phyloP scores from a whole-genome alignment of 441 rosid species.

The Populus hybrid region DNA sequence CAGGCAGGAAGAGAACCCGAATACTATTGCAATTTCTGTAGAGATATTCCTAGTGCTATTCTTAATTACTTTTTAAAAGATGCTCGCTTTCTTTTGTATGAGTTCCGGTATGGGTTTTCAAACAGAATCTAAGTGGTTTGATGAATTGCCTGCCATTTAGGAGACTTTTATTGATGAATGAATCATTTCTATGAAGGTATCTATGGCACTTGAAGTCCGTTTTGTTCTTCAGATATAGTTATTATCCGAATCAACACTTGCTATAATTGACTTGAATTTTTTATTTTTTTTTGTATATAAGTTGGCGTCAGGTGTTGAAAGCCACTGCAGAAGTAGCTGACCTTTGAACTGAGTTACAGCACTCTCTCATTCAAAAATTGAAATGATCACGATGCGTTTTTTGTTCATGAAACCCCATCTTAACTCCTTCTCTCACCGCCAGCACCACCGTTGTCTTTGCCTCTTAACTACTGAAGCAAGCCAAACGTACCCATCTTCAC shows the following conservation, averaged over 20 bases:
- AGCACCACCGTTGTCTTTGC: conserved; percentile 13
- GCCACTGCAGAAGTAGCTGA: not conserved
- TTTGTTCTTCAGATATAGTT: too few species aligned
- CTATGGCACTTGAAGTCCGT: not conserved
- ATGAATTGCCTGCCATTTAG: not conserved
- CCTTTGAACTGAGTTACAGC: not conserved
- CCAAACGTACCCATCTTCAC: conserved; percentile 16
- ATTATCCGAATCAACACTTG: not conserved
- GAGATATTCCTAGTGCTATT: not conserved
- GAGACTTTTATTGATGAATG: not conserved
- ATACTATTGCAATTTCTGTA: not conserved
- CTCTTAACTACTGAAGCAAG: conserved; percentile 22
- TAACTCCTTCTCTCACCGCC: not conserved
- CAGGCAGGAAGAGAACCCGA: not conserved
- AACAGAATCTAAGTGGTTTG: not conserved
- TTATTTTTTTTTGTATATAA: too few species aligned
- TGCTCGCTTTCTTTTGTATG: not conserved
- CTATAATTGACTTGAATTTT: not conserved
- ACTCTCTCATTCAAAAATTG: not conserved
- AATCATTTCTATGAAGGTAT: not conserved
- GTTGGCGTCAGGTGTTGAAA: not conserved
- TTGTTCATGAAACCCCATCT: conserved; percentile 17
- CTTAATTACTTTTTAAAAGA: too few species aligned
- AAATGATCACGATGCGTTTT: conserved; percentile 24
- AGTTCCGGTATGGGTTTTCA: not conserved